These are phyloP conservation scores for Lepraria neglecta DNA, from an alignment of 495 filamentous ascomycete species.

Conservation along the genomic window DNA sequence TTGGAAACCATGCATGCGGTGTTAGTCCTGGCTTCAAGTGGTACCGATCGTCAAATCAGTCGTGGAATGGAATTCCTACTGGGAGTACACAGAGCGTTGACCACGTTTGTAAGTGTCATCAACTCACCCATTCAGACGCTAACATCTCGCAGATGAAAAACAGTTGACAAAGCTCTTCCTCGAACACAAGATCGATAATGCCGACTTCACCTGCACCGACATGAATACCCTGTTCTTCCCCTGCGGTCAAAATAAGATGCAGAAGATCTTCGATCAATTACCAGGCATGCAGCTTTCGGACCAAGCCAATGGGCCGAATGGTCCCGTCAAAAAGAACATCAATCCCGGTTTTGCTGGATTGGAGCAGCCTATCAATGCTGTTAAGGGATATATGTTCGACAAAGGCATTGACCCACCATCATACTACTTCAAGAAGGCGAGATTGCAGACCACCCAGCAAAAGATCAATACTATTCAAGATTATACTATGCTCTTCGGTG, in stretches of 20 bases:
- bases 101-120: constrained; percentile 18
- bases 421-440: not conserved
- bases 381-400: constrained; percentile 5
- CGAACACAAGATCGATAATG: not conserved
- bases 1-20: no score
- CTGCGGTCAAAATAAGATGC: constrained; percentile 4
- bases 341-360: not conserved
- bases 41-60: no score
- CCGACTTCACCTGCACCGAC: constrained; percentile 7
- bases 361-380: not conserved
- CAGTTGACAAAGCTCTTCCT: not conserved
- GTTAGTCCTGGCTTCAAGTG: constrained; percentile 10
- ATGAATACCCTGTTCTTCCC: constrained; percentile 15
- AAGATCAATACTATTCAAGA: not conserved
- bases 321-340: no score
- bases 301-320: not conserved
- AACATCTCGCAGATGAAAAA: not conserved
- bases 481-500: not conserved
- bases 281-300: not conserved
- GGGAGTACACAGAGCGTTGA: constrained; percentile 15
- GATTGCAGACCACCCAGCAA: not conserved
- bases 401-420: not conserved
- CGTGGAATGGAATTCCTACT: constrained; percentile 6
- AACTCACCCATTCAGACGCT: not conserved
- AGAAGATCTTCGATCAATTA: constrained; percentile 10